phyloP scores from a whole-genome alignment of 208 protist species.

The Leishmania arabica region DNA sequence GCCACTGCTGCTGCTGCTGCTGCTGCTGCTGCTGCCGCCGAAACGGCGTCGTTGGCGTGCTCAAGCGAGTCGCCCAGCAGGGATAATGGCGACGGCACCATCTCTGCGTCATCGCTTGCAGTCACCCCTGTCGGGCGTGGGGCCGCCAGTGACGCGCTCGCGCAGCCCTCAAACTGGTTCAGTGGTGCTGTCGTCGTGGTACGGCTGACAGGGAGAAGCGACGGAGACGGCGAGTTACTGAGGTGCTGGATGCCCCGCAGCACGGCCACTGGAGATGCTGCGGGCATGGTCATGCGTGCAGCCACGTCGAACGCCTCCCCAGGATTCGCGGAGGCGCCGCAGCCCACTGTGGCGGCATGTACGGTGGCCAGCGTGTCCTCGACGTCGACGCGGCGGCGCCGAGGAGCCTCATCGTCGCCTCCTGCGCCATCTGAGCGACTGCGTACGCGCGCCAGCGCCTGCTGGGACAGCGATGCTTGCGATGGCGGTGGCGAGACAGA shows the following conservation, averaged over 20 bases:
- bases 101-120: background rate
- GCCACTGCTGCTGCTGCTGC: background rate
- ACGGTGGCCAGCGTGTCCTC: background rate
- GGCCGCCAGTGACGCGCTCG: background rate
- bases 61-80: background rate
- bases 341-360: background rate
- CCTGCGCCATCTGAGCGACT: background rate
- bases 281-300: background rate
- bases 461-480: constrained; percentile 1
- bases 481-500: background rate
- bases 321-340: background rate
- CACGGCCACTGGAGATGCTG: background rate
- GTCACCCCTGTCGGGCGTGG: background rate
- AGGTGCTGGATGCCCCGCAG: background rate
- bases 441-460: constrained; percentile 6
- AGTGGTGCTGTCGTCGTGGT: background rate
- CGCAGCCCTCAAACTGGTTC: background rate
- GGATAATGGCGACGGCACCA: background rate
- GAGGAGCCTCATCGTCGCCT: background rate
- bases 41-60: background rate
- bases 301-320: background rate
- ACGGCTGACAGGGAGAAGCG: background rate
- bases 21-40: background rate
- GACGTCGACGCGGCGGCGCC: background rate
- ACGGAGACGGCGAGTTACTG: background rate